These are phyloP conservation scores for Hibiscus tridactylites DNA, from an alignment of 345 rosid genomes.

Conservation along the genomic window DNA sequence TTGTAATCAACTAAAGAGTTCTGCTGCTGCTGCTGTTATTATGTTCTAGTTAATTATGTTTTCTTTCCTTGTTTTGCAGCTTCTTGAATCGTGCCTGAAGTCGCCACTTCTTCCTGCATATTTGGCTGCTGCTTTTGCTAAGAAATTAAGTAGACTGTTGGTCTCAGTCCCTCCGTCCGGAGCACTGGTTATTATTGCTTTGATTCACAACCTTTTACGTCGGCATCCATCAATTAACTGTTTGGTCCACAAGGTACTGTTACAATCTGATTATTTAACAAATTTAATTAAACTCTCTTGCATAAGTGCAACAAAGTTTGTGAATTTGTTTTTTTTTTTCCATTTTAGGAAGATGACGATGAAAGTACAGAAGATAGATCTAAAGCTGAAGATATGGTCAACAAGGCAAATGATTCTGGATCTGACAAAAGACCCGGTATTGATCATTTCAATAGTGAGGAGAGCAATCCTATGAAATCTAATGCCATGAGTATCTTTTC, in stretches of 20 bases:
- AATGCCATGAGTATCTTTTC: constrained; percentile 49
- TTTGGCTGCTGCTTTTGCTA: constrained; percentile 88
- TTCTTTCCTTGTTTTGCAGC: constrained; percentile 40
- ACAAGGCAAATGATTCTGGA: constrained; percentile 13
- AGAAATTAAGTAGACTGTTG: constrained; percentile 76
- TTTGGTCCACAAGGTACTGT: constrained; percentile 71
- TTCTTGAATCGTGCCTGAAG: constrained; percentile 87
- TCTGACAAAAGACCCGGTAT: constrained; percentile 35
- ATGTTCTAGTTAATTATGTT: neutral
- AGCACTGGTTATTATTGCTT: constrained; percentile 63
- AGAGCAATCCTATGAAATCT: constrained; percentile 57
- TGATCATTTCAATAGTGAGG: constrained; percentile 59
- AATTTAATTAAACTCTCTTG: neutral
- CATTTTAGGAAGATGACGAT: constrained; percentile 42
- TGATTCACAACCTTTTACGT: constrained; percentile 79
- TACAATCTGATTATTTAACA: neutral
- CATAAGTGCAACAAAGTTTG: neutral
- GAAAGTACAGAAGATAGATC: constrained; percentile 22
- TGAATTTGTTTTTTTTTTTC: neutral
- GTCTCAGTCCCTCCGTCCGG: constrained; percentile 81
- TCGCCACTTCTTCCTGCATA: constrained; percentile 97
- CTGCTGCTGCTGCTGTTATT: neutral
- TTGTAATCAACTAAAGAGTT: neutral
- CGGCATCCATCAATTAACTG: constrained; percentile 90
- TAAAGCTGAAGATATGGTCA: constrained; percentile 29